These are phyloP conservation scores for Penicillium sp. DNA, from an alignment of 2,329 filamentous ascomycete species.

Conservation along the genomic window DNA sequence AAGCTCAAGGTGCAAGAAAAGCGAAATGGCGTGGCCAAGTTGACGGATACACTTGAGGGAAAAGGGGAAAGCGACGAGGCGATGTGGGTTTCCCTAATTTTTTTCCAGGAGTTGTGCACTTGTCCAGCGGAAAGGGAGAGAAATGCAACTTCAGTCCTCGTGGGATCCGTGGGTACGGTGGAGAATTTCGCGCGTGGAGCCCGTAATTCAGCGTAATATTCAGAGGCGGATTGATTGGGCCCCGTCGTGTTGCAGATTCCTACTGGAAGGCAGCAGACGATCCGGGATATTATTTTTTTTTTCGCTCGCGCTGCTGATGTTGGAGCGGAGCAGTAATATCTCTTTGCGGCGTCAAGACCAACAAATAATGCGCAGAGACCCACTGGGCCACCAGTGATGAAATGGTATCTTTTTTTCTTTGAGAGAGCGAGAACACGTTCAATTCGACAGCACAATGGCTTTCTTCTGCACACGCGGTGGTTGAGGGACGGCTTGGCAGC, in stretches of 20 bases:
- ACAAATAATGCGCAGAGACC: conserved; percentile 8
- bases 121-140: conserved; percentile 19
- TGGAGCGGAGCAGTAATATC: conserved; percentile 16
- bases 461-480: conserved; percentile 4
- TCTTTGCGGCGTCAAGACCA: conserved; percentile 15
- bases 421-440: too few species aligned
- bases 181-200: conserved; percentile 25
- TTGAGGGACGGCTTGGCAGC: not conserved
- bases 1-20: conserved; percentile 18
- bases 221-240: conserved; percentile 11
- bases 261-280: conserved; percentile 15
- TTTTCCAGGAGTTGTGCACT: not conserved
- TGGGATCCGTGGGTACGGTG: conserved; percentile 37
- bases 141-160: conserved; percentile 28
- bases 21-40: conserved; percentile 20
- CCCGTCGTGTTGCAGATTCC: conserved; percentile 8
- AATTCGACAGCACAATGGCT: conserved; percentile 4
- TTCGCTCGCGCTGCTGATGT: conserved; percentile 3
- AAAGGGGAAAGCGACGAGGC: conserved; percentile 20
- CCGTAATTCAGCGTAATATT: conserved; percentile 26
- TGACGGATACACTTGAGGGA: conserved; percentile 19
- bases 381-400: conserved; percentile 15
- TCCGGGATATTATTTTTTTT: conserved; percentile 14
- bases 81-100: conserved; percentile 21
- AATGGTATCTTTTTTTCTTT: conserved; percentile 9